Conservation (phyloP, 257 asterid genomes). For the Solanum clarkiae region DNA sequence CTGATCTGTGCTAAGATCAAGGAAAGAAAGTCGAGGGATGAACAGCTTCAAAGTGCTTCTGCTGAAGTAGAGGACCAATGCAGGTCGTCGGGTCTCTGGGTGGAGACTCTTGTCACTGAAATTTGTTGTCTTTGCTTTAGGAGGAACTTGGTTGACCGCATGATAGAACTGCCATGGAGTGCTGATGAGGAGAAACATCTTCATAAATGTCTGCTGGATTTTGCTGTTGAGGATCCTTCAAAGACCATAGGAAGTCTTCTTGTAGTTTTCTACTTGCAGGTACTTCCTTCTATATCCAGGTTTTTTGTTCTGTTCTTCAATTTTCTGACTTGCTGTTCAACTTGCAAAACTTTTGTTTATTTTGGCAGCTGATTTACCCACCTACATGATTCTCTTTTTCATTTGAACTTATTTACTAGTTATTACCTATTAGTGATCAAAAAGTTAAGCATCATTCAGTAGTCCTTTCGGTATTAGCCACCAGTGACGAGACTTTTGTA, state of each 20-base stretch:
- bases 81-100: slow-evolving; percentile 51
- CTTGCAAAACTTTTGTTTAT: not conserved
- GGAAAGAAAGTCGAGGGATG: slow-evolving; percentile 38
- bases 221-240: slow-evolving; percentile 53
- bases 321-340: not conserved
- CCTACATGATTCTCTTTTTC: not conserved
- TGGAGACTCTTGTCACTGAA: slow-evolving; percentile 76
- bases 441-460: not conserved
- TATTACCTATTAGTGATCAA: not conserved
- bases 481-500: not conserved
- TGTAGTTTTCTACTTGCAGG: slow-evolving; percentile 95
- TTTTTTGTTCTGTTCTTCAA: not conserved
- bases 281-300: slow-evolving; percentile 8
- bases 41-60: slow-evolving; percentile 8
- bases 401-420: not conserved
- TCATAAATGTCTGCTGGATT: slow-evolving; percentile 68
- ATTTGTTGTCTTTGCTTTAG: slow-evolving; percentile 75
- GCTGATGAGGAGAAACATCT: slow-evolving; percentile 81
- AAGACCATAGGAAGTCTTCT: slow-evolving; percentile 75
- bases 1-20: slow-evolving; percentile 50
- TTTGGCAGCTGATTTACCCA: not conserved
- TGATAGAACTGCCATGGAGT: slow-evolving; percentile 94
- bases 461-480: not conserved
- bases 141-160: slow-evolving; percentile 70
- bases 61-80: slow-evolving; percentile 30